These are phyloP conservation scores for Cylindricascospora bacillispora DNA, from an alignment of 1,139 yeast species.

Conservation along the genomic window DNA sequence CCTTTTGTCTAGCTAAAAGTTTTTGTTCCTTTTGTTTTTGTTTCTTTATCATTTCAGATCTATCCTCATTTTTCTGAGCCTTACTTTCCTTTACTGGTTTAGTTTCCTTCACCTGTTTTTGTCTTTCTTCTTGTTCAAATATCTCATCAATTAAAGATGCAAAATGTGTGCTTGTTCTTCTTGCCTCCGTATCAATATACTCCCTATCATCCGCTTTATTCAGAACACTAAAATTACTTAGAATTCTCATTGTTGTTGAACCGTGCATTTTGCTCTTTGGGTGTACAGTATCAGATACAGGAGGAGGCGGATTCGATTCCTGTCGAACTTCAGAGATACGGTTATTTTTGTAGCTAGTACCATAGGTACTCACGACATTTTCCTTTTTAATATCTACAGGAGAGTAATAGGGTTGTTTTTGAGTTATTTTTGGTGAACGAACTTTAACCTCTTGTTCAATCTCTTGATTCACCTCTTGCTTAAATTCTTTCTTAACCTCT, in stretches of 20 bases:
- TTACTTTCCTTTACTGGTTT: constrained; percentile 40
- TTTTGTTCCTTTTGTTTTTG: constrained; percentile 10
- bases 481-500: too few species aligned
- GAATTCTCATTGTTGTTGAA: constrained; percentile 60
- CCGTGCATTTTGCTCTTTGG: constrained; percentile 12
- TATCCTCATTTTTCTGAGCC: constrained; percentile 7
- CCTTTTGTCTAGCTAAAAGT: constrained; percentile 15
- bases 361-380: too few species aligned
- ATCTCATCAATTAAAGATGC: constrained; percentile 67
- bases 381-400: too few species aligned
- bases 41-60: constrained; percentile 9
- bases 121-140: constrained; percentile 28
- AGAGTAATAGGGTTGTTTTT: too few species aligned
- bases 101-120: constrained; percentile 36
- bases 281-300: too few species aligned
- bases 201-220: constrained; percentile 40
- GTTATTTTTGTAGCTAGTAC: too few species aligned
- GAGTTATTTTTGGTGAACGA: too few species aligned
- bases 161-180: constrained; percentile 65
- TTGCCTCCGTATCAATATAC: constrained; percentile 58
- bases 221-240: constrained; percentile 57
- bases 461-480: too few species aligned
- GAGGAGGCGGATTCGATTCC: too few species aligned
- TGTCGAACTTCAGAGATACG: too few species aligned
- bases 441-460: too few species aligned